Evolutionary conservation across 495 filamentous ascomycete genomes (phyloP), one percentile per base, ranked within the genome.

Genomic region (Podospora australis): DNA sequence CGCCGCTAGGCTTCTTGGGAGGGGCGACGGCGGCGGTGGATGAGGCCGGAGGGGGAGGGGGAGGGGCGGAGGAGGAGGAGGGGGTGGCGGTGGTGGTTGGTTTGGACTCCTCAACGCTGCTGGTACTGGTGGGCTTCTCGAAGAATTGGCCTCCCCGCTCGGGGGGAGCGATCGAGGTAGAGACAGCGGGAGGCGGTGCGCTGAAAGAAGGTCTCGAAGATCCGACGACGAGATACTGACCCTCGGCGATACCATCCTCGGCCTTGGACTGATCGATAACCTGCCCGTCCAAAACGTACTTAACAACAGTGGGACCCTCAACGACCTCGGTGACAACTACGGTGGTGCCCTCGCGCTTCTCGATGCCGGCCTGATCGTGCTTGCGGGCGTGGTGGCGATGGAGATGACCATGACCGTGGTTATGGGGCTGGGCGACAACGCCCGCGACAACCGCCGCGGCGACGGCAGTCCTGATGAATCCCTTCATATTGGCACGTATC

Each of bases 221-320:
- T 44, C 72, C 72, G 26, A 78, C 45, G n/a, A 80, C 60, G 39
- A 76, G 50, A 46, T 68, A 77, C 13, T 66, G 69, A 21, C 83
- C 78, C 39, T 78, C 67, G 36, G 70, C 65, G 53, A 90, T 70
- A 50, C 83, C 81, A 34, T 72, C 49, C 72, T 85, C 77, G 29
- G 84, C 85, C 30, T 81, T 69, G 2, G 70, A 60, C 29, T 66
- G 58, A 38, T 65, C 62, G 52, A 90, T 70, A 20, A 57, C 35
- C 54, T 80, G 43, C 48, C 77, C 78, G 43, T 82, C 72, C 29
- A 85, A 62, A 52, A 80, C 69, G 57, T 83, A 88, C 44, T 76
- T 70, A 44, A 75, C 71, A 13, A 79, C 73, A 32, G 75, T 79
- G 25, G 80, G 64, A n/a, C 69, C 79, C 34, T 67, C 64, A 25